phyloP scores from a whole-genome alignment of 2,329 filamentous ascomycete genomes.

The Dissoconium aciculare region DNA sequence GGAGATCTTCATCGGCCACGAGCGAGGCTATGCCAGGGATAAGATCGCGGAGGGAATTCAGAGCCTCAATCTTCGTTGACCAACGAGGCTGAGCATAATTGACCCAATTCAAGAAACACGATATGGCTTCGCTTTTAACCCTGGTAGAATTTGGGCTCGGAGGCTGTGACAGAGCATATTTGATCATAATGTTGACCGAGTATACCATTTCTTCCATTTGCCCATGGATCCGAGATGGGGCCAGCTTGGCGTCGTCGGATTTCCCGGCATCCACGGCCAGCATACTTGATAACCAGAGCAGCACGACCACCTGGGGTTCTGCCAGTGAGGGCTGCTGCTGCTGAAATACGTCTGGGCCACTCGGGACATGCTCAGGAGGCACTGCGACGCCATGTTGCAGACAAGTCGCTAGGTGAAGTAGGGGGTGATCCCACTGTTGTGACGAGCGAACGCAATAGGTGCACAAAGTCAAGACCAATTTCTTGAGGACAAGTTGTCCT shows the following conservation, averaged over 20 bases:
- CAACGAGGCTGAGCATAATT: slow-evolving; percentile 55
- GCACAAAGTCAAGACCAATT: slow-evolving; percentile 62
- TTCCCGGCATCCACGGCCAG: slow-evolving; percentile 55
- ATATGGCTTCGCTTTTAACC: slow-evolving; percentile 18
- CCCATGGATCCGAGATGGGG: slow-evolving; percentile 17
- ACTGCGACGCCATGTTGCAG: slow-evolving; percentile 16
- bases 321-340: slow-evolving; percentile 34
- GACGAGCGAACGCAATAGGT: slow-evolving; percentile 62
- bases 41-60: slow-evolving; percentile 45
- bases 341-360: slow-evolving; percentile 30
- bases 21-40: slow-evolving; percentile 46
- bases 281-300: slow-evolving; percentile 50
- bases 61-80: slow-evolving; percentile 40
- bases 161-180: slow-evolving; percentile 7
- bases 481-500: slow-evolving; percentile 50
- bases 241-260: slow-evolving; percentile 34
- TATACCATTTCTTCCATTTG: slow-evolving; percentile 38
- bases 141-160: slow-evolving; percentile 2
- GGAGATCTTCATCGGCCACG: slow-evolving; percentile 44
- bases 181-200: slow-evolving; percentile 36
- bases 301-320: slow-evolving; percentile 38
- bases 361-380: slow-evolving; percentile 21
- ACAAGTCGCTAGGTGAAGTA: slow-evolving; percentile 26
- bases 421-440: slow-evolving; percentile 48
- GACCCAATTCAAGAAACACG: slow-evolving; percentile 45